phyloP scores from a whole-genome alignment of 2,329 filamentous ascomycete species.

The Fusarium sp. region DNA sequence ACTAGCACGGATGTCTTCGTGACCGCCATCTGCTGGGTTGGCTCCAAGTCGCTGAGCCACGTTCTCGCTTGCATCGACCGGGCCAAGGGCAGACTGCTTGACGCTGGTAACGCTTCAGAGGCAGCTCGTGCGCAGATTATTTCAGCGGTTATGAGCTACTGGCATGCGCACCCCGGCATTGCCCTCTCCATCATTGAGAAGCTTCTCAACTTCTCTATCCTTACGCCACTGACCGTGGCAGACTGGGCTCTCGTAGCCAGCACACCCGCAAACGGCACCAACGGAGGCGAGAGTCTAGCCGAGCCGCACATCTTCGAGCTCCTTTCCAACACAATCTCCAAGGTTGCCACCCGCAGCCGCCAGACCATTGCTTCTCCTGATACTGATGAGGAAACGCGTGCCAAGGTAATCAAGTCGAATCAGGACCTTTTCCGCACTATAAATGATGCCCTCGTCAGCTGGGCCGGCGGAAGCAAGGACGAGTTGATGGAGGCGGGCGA shows the following conservation, averaged over 20 bases:
- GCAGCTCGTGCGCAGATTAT: constrained; percentile 89
- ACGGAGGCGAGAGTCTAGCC: constrained; percentile 74
- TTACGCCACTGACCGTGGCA: constrained; percentile 85
- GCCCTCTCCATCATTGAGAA: constrained; percentile 96
- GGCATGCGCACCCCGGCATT: constrained; percentile 90
- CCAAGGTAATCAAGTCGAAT: constrained; percentile 78
- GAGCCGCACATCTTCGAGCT: constrained; percentile 88
- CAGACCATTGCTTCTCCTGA: constrained; percentile 77
- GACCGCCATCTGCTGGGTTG: constrained; percentile 91
- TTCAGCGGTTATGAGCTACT: constrained; percentile 89
- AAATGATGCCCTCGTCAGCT: constrained; percentile 79
- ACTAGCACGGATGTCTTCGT: constrained; percentile 94
- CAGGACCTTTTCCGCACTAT: constrained; percentile 83
- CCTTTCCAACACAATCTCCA: constrained; percentile 86
- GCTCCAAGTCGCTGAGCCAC: constrained; percentile 95
- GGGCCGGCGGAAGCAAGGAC: constrained; percentile 80
- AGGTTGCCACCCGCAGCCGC: constrained; percentile 87
- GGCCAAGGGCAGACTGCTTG: constrained; percentile 87
- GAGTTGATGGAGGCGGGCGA: constrained; percentile 78
- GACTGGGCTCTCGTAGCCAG: constrained; percentile 84
- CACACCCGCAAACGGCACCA: constrained; percentile 60
- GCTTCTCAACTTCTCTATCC: constrained; percentile 94
- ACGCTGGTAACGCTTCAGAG: constrained; percentile 80
- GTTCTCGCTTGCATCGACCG: constrained; percentile 96
- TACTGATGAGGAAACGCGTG: constrained; percentile 73